Evolutionary conservation across 1,139 yeast species (phyloP).

Genomic region (Kodamaea plutei): DNA sequence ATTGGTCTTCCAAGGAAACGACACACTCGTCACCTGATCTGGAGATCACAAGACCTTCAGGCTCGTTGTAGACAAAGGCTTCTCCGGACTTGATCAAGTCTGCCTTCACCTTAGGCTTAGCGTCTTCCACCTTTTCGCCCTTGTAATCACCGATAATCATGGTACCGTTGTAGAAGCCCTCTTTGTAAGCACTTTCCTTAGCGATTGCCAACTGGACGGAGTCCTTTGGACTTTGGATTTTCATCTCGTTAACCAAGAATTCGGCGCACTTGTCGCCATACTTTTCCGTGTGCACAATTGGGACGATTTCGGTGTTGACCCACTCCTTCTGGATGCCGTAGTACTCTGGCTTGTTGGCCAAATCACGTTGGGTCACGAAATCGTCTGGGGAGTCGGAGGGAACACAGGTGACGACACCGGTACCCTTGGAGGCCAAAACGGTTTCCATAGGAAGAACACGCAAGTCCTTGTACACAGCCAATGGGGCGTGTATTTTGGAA

Average conservation of each 20-base stretch:
- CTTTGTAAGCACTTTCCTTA: slow-evolving; percentile 92
- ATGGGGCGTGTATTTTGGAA: slow-evolving; percentile 81
- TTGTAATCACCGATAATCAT: slow-evolving; percentile 77
- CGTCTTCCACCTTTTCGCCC: slow-evolving; percentile 88
- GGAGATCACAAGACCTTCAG: slow-evolving; percentile 84
- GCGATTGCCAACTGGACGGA: slow-evolving; percentile 82
- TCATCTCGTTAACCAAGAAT: slow-evolving; percentile 74
- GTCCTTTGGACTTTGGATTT: slow-evolving; percentile 95
- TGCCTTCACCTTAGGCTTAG: slow-evolving; percentile 81
- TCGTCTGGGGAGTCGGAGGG: slow-evolving; percentile 99
- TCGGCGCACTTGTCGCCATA: slow-evolving; percentile 92
- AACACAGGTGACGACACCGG: slow-evolving; percentile 98
- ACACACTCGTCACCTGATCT: slow-evolving; percentile 97
- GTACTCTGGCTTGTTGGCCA: slow-evolving; percentile 86
- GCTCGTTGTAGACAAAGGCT: slow-evolving; percentile 91
- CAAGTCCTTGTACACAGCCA: slow-evolving; percentile 64
- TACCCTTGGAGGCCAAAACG: slow-evolving; percentile 90
- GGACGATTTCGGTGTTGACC: slow-evolving; percentile 72
- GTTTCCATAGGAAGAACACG: slow-evolving; percentile 97
- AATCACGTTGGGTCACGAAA: slow-evolving; percentile 78
- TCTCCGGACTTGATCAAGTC: slow-evolving; percentile 74
- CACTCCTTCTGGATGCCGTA: slow-evolving; percentile 82
- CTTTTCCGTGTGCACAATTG: slow-evolving; percentile 74
- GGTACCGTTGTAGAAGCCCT: slow-evolving; percentile 89
- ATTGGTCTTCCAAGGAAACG: slow-evolving; percentile 96